These are phyloP conservation scores for Coemansia sp. DNA, from an alignment of 192 early-diverging fungal species.

Conservation along the genomic window DNA sequence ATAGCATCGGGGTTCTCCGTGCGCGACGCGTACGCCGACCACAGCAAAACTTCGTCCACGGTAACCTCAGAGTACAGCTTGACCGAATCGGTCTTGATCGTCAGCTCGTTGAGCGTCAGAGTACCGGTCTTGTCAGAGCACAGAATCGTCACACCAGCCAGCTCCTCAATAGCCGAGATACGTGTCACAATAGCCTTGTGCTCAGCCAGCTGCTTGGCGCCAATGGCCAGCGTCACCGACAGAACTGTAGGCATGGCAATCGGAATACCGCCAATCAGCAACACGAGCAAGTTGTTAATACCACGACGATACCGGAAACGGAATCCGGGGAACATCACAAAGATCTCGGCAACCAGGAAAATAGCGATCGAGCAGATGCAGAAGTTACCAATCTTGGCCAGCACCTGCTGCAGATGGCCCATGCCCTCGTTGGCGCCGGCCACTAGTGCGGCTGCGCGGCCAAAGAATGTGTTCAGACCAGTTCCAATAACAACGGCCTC, in stretches of 20 bases:
- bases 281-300: conserved; percentile 75
- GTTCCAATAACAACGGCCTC: conserved; percentile 77
- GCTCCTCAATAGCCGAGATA: conserved; percentile 77
- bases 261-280: conserved; percentile 78
- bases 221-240: conserved; percentile 75
- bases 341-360: conserved; percentile 66
- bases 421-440: conserved; percentile 69
- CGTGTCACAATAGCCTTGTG: conserved; percentile 80
- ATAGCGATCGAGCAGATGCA: conserved; percentile 69
- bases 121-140: conserved; percentile 96
- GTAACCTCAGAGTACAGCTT: conserved; percentile 64
- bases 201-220: conserved; percentile 77
- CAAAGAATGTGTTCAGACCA: conserved; percentile 80
- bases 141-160: conserved; percentile 78
- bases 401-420: conserved; percentile 70
- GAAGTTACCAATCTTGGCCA: conserved; percentile 76
- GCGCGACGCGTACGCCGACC: conserved; percentile 74
- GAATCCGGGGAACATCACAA: conserved; percentile 72
- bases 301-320: conserved; percentile 67
- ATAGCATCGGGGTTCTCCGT: conserved; percentile 78
- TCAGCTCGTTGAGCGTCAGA: conserved; percentile 83
- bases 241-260: conserved; percentile 81
- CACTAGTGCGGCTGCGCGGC: conserved; percentile 75
- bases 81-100: conserved; percentile 67
- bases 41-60: conserved; percentile 60